A percentile compares a stretch with the other conserved stretches of the same genome.
Conservation (phyloP, 305 asterid genomes). For the Rubia balearica region DNA sequence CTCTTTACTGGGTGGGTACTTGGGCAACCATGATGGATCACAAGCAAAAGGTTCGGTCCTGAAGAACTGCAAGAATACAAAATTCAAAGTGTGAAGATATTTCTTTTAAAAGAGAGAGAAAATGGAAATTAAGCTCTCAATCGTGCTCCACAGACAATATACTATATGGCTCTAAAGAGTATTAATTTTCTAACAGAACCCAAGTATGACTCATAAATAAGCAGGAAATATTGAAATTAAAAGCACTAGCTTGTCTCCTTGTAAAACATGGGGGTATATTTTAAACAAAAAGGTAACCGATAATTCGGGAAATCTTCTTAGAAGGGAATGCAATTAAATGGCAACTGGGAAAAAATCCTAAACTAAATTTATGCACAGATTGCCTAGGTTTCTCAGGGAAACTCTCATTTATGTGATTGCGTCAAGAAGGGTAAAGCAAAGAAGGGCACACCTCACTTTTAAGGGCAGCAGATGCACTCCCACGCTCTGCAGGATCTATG, state of each 20-base stretch:
- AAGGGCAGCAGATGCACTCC: constrained; percentile 70
- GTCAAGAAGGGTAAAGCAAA: neutral
- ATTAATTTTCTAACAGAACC: neutral
- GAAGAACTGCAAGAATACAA: constrained; percentile 22
- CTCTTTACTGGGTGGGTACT: constrained; percentile 33
- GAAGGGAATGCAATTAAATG: neutral
- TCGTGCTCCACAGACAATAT: neutral
- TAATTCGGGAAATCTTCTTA: no score
- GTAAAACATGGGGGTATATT: neutral
- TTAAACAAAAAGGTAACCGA: neutral
- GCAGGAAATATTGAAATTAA: neutral
- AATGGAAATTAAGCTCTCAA: neutral
- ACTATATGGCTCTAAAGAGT: neutral
- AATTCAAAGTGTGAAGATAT: constrained; percentile 6
- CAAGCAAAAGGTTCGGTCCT: constrained; percentile 29
- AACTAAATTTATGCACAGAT: neutral
- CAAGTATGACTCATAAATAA: neutral
- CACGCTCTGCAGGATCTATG: constrained; percentile 68
- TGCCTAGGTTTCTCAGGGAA: neutral
- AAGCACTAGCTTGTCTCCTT: neutral
- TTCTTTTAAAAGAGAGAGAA: neutral
- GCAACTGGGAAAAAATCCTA: neutral
- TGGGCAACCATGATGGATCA: constrained; percentile 27
- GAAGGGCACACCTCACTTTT: constrained; percentile 49
- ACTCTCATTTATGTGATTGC: neutral